phyloP scores from a whole-genome alignment of 2,329 filamentous ascomycete species.

The Cladosporium colombiae region DNA sequence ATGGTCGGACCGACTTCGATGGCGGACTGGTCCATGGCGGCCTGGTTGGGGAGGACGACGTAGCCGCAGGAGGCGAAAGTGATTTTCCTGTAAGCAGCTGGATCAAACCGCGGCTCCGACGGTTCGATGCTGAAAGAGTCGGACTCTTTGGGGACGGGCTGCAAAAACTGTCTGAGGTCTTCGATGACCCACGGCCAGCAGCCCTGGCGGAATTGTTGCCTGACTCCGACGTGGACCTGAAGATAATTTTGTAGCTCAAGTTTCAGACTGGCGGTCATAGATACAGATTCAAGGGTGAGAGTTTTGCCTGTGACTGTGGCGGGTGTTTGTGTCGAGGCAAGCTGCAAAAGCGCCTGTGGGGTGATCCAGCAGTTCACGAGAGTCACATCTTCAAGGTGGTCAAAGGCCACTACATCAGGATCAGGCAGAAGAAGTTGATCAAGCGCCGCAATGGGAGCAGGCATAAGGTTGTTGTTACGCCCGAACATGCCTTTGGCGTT shows the following conservation, averaged over 20 bases:
- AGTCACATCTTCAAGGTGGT: slow-evolving; percentile 59
- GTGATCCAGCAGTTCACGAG: slow-evolving; percentile 70
- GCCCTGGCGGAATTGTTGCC: slow-evolving; percentile 38
- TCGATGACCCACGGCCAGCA: slow-evolving; percentile 56
- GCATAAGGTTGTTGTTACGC: slow-evolving; percentile 63
- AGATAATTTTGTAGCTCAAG: not conserved
- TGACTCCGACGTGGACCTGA: slow-evolving; percentile 10
- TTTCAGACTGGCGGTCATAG: slow-evolving; percentile 54
- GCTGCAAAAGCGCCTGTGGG: slow-evolving; percentile 57
- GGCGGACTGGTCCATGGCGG: slow-evolving; percentile 35
- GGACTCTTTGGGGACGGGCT: slow-evolving; percentile 42
- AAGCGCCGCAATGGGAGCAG: slow-evolving; percentile 55
- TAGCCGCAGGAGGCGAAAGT: slow-evolving; percentile 65
- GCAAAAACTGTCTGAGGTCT: slow-evolving; percentile 36
- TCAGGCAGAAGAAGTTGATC: slow-evolving; percentile 35
- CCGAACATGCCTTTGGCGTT: slow-evolving; percentile 62
- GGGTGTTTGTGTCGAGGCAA: slow-evolving; percentile 53
- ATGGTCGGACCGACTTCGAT: slow-evolving; percentile 29
- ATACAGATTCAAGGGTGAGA: slow-evolving; percentile 67
- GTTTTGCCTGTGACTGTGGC: slow-evolving; percentile 26
- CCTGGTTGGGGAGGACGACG: slow-evolving; percentile 43
- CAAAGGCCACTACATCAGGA: slow-evolving; percentile 49
- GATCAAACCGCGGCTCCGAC: slow-evolving; percentile 22
- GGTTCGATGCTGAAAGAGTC: slow-evolving; percentile 29
- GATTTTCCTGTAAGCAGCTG: slow-evolving; percentile 42